Evolutionary conservation across 2,329 filamentous ascomycete genomes (phyloP), one percentile per base, ranked within the genome.

Genomic region (Tolypocladium pustulatum): DNA sequence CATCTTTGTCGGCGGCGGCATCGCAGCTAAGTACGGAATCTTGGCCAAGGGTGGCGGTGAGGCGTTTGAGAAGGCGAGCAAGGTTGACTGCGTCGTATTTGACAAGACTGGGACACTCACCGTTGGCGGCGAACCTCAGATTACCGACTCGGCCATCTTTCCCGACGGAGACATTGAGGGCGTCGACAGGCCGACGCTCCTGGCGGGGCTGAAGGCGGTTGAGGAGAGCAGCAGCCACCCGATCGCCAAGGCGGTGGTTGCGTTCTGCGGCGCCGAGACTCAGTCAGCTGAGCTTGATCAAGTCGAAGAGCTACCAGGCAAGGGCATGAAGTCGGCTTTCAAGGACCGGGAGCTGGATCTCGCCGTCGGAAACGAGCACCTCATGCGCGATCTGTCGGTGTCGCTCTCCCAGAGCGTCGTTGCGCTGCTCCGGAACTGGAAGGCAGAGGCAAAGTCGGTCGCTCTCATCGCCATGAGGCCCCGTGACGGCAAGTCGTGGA

Each of bases 71-170:
- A 90, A 91, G 73, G 90, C 90, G 4, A 91, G 88, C 68, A 83
- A 82, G 13, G 79, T 92, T 52, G 85, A 91, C 69, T 87, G 86
- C 57, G 85, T 94, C 43, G 88, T 94, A 0, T 94, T 95, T 68
- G 90, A 95, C 78, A 94, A 95, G 78, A 95, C 90, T 0, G 90
- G 90, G 1, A 95, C 90, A 0, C 75, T 95, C 59, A 94, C 90
- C 0, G 76, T 87, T 65, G 77, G 88, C 5, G 88, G 87, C 8
- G 85, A 90, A 63, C 88, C 89, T 0, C 82, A 78, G 34, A 85
- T 93, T 27, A 89, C 84, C 0, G 80, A 85, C 62, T 75, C 74
- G 13, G 66, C 71, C 46, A 56, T 81, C 4, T 78, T 76, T 51
- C 70, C 71, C 0, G 72, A 71, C 43, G 61, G 59, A 25, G 57